Evolutionary conservation across 2,329 filamentous ascomycete genomes (phyloP).

Genomic region (Cordyceps sp.): DNA sequence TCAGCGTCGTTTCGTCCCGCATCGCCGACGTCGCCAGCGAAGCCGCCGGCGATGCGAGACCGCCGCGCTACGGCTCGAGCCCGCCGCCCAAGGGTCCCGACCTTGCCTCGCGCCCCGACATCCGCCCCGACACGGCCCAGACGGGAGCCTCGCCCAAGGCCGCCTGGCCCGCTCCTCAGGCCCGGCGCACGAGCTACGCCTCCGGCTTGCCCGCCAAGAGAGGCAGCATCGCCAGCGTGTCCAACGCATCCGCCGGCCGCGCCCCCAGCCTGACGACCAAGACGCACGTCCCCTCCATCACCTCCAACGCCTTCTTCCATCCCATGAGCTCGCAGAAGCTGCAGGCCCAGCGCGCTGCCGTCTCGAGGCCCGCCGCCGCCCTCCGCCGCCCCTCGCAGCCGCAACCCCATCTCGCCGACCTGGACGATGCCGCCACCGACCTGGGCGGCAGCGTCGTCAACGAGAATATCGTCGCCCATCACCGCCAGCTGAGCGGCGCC

Average conservation of each 20-base stretch:
- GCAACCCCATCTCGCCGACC: constrained; percentile 8
- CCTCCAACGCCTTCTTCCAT: constrained; percentile 81
- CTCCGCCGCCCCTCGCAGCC: constrained; percentile 15
- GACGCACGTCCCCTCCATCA: constrained; percentile 79
- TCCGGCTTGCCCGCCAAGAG: constrained; percentile 27
- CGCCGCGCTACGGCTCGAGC: too few relatives aligned
- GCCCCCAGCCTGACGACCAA: constrained; percentile 49
- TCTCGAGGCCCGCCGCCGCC: constrained; percentile 25
- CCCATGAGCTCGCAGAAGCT: constrained; percentile 94
- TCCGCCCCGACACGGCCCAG: too few relatives aligned
- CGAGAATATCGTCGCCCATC: constrained; percentile 39
- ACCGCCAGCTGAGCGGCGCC: constrained; percentile 12
- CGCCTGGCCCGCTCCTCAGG: too few relatives aligned
- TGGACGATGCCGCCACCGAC: constrained; percentile 24
- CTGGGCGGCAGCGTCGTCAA: constrained; percentile 23
- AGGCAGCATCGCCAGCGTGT: constrained; percentile 23
- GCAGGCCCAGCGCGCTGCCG: constrained; percentile 67
- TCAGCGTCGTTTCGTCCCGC: too few relatives aligned
- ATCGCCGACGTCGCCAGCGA: too few relatives aligned
- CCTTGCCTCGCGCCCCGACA: too few relatives aligned
- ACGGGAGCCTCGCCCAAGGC: too few relatives aligned
- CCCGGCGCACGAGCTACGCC: constrained; percentile 33
- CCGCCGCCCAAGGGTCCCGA: too few relatives aligned
- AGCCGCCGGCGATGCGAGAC: too few relatives aligned
- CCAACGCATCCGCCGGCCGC: constrained; percentile 33